Evolutionary conservation across 208 protist species (phyloP).

Genomic region (Phytomonas sp.): DNA sequence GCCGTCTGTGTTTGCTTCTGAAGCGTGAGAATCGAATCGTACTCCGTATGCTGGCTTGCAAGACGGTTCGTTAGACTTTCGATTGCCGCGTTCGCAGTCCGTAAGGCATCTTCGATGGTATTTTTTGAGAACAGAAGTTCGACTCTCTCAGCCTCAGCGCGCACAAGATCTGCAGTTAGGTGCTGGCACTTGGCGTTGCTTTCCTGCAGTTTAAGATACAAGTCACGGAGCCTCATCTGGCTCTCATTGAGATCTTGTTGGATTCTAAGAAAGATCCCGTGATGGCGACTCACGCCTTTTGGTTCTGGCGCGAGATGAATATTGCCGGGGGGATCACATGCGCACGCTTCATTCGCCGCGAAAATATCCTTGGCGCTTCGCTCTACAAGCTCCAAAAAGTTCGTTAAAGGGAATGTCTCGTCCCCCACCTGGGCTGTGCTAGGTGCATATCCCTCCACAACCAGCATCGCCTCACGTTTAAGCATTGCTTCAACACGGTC

Average conservation of each 20-base stretch:
- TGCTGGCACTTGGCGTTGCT: slow-evolving; percentile 15
- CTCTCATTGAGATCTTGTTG: slow-evolving; percentile 22
- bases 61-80: slow-evolving; percentile 22
- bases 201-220: slow-evolving; percentile 21
- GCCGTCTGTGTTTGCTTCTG: slow-evolving; percentile 31
- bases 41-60: slow-evolving; percentile 23
- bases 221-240: slow-evolving; percentile 22
- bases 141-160: slow-evolving; percentile 9
- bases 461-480: slow-evolving; percentile 32
- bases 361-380: slow-evolving; percentile 24
- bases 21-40: slow-evolving; percentile 32
- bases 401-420: slow-evolving; percentile 8
- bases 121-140: slow-evolving; percentile 7
- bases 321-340: slow-evolving; percentile 8
- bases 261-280: slow-evolving; percentile 18
- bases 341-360: slow-evolving; percentile 14
- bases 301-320: background rate
- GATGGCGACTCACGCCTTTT: slow-evolving; percentile 9
- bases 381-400: slow-evolving; percentile 20
- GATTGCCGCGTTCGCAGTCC: slow-evolving; percentile 38
- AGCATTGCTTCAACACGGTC: slow-evolving; percentile 45
- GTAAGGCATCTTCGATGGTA: slow-evolving; percentile 15
- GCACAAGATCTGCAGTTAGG: slow-evolving; percentile 13
- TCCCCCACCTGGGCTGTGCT: background rate
- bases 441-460: background rate